Evolutionary conservation across 2,329 filamentous ascomycete genomes (phyloP).

Genomic region (Colletotrichum eleusines): DNA sequence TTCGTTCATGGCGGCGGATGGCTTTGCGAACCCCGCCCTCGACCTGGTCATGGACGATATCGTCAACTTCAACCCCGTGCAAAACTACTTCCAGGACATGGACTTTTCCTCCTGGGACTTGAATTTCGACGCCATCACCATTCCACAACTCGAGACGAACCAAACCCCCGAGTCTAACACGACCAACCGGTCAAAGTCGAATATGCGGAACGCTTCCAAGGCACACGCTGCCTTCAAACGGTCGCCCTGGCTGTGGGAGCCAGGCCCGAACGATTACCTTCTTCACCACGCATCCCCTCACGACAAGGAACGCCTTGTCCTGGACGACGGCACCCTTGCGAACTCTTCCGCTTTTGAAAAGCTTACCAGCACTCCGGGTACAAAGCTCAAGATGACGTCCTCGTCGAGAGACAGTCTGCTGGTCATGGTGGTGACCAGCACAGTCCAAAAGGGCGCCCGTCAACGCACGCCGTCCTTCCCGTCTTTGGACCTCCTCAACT

Average conservation of each 20-base stretch:
- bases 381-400: constrained; percentile 43
- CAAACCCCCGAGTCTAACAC: constrained; percentile 47
- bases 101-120: constrained; percentile 51
- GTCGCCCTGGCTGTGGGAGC: constrained; percentile 52
- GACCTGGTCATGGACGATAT: constrained; percentile 40
- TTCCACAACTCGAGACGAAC: constrained; percentile 47
- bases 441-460: constrained; percentile 45
- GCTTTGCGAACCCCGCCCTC: constrained; percentile 29
- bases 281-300: constrained; percentile 28
- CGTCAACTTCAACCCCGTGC: constrained; percentile 46
- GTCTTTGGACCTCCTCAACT: constrained; percentile 53
- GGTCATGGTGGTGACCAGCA: constrained; percentile 47
- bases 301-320: constrained; percentile 31
- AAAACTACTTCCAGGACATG: constrained; percentile 49
- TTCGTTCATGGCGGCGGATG: constrained; percentile 27
- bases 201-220: constrained; percentile 45
- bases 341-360: constrained; percentile 36
- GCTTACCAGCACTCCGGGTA: constrained; percentile 30
- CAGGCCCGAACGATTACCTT: constrained; percentile 47
- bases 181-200: constrained; percentile 43
- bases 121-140: constrained; percentile 48
- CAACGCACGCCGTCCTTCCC: constrained; percentile 54
- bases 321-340: constrained; percentile 31
- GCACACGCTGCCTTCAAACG: constrained; percentile 51
- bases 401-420: constrained; percentile 48